Evolutionary conservation across 2,329 filamentous ascomycete genomes (phyloP).

Genomic region (Fusarium globosum): DNA sequence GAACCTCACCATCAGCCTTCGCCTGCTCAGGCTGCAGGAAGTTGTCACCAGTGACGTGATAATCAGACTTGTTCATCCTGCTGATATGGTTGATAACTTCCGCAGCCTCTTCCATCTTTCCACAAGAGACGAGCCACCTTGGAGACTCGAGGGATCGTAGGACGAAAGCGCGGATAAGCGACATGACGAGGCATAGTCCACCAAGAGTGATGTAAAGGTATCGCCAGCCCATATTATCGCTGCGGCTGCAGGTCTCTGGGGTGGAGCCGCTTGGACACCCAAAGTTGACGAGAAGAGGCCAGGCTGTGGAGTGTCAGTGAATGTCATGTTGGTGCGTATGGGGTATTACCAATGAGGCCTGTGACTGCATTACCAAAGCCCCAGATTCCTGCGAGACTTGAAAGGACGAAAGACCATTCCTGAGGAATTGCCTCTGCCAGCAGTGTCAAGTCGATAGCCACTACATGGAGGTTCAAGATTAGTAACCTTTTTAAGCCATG

Average conservation of each 20-base stretch:
- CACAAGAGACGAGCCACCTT: background rate
- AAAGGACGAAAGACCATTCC: background rate
- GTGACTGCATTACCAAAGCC: background rate
- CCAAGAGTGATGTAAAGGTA: background rate
- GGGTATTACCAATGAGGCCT: background rate
- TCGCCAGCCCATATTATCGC: background rate
- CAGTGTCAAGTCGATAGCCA: background rate
- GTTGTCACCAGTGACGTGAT: background rate
- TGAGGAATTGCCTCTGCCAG: background rate
- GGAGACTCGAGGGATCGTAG: background rate
- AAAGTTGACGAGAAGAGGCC: background rate
- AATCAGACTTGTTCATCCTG: background rate
- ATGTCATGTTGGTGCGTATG: fast-evolving
- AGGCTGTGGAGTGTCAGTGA: background rate
- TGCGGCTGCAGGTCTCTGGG: background rate
- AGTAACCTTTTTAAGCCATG: too few species aligned
- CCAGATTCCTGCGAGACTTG: background rate
- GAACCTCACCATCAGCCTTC: background rate
- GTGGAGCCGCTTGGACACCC: background rate
- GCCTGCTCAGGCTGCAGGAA: background rate
- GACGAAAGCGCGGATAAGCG: background rate
- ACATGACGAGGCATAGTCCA: background rate
- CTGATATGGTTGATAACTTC: background rate
- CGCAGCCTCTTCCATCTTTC: background rate
- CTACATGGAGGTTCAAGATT: background rate